Evolutionary conservation across 2,329 filamentous ascomycete species (phyloP), one percentile per base, ranked within the genome.

Genomic region (Juglanconis oblonga): DNA sequence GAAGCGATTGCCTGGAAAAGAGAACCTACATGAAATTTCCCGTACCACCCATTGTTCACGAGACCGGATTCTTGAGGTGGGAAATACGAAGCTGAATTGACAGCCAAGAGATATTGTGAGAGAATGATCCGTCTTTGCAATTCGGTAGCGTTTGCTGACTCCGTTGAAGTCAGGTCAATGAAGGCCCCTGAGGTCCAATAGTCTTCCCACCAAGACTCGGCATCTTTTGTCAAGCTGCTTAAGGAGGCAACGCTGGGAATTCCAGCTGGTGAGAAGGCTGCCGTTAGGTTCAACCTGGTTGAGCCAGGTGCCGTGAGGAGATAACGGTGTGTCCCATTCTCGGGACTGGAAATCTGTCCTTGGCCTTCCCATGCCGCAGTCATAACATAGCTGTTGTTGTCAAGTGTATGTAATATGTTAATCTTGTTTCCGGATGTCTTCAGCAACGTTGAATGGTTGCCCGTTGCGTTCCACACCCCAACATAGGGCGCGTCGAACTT

Each of bases 401-500:
- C 76, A 9, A 82, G 64, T 5, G 73, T 73, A 62, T 82, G 79
- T 40, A 67, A 70, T 52, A 82, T 79, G 2, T 62, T 71, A 24
- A 77, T 78, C 14, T 67, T 67, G 29, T 66, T 66, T 0, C 64
- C 56, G 11, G 66, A 68, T 3, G 58, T 62, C 10, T 65, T 62
- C 1, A 81, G 64, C 0, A 59, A 67, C 0, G 80, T 82, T 2
- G 67, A 73, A 63, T 83, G 79, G 13, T 74, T 74, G 5, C 68
- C 68, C 0, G 79, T 78, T 5, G 74, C 76, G 65, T 82, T 80
- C 69, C 78, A 82, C 4, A 80, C 67, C 1, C 81, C 81, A 1
- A 84, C 80, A 62, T 79, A 84, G 1, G 81, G 81, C 2, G 79
- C 79, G 42, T 83, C 80, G 58, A 83, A 84, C 64, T 83, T 83